Evolutionary conservation across 225 moss, liverwort and hornwort species (phyloP).

Genomic region (Rhytidiadelphus loreus): DNA sequence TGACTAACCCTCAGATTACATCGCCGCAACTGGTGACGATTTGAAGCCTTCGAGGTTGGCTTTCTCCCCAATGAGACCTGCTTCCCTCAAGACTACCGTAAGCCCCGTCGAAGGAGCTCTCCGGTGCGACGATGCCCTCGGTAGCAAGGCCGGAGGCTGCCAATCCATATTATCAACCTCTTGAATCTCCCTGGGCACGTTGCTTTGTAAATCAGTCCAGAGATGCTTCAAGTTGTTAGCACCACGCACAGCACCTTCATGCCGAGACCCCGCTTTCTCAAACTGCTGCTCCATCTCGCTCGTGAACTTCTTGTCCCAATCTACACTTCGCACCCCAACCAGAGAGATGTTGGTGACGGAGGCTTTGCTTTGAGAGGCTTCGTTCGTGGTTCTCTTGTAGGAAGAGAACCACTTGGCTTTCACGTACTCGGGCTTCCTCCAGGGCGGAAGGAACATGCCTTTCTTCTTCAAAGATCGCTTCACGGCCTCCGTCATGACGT

Average conservation of each 20-base stretch:
- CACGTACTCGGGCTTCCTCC: constrained; percentile 87
- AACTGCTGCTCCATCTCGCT: constrained; percentile 55
- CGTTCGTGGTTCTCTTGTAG: constrained; percentile 68
- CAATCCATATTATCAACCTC: constrained; percentile 35
- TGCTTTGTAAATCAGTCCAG: constrained; percentile 3
- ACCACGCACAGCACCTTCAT: constrained; percentile 55
- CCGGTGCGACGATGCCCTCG: constrained; percentile 9
- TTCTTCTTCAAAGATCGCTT: constrained; percentile 77
- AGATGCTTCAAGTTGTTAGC: constrained; percentile 35
- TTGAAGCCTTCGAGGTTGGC: background rate
- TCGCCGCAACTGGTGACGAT: constrained; percentile 3
- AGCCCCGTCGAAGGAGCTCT: constrained; percentile 20
- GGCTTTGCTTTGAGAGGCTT: constrained; percentile 4
- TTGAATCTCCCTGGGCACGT: constrained; percentile 1
- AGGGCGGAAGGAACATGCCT: constrained; percentile 77
- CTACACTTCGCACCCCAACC: constrained; percentile 39
- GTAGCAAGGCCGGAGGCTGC: constrained; percentile 56
- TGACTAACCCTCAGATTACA: constrained; percentile 1
- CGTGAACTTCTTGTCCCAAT: constrained; percentile 64
- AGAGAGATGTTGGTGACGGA: constrained; percentile 14
- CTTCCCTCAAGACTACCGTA: constrained; percentile 25
- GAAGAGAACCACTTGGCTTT: constrained; percentile 80
- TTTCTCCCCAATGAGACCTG: constrained; percentile 25
- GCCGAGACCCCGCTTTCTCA: constrained; percentile 30
- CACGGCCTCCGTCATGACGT: constrained; percentile 66